Evolutionary conservation across 805 yeast genomes (phyloP), one percentile per base, ranked within the genome.

Genomic region (Ogataea corticis): DNA sequence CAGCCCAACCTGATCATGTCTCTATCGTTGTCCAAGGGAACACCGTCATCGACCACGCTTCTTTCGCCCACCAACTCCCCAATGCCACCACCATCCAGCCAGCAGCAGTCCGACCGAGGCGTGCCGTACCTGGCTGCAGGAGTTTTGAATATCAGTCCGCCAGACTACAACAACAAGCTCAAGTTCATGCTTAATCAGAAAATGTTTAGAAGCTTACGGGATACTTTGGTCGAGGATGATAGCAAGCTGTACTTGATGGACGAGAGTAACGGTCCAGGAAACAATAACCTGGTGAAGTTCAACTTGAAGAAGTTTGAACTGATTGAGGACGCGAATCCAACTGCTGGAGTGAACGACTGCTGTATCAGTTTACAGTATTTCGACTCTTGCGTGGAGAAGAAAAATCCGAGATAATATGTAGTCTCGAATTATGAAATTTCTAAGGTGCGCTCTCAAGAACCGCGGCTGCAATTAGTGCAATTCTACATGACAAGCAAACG

Each of bases 311-410:
- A 80, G 11, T 80, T 80, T 61, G 87, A 82, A 52, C 56, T 80
- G 52, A 69, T 82, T 36, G 85, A 81, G 54, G 85, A 82, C 43
- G 67, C 82, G 1, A 75, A 69, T 50, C 76, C 81, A 0, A 54
- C 64, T 6, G 65, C 69, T 46, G 67, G 74, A 5, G 50, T 68
- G 23, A 80, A 80, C 57, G 85, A 82, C 52, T 71, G 77, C 0
- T 75, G 84, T 2, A 59, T 82, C 14, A 76, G 76, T 45, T 61
- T 82, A 42, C 74, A 78, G 14, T 62, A 75, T 44, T 82, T 82
- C 58, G 83, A 77, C 42, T 72, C 80, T 3, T 69, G 76, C 14
- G 58, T 72, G 2, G 81, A 77, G 41, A 66, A 65, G 45, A 70
- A 68, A 42, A 76, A 78, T 49, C 80, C 80, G 4, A 37, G 46